phyloP scores from a whole-genome alignment of 345 rosid genomes.

The Lagerstroemia speciosa region DNA sequence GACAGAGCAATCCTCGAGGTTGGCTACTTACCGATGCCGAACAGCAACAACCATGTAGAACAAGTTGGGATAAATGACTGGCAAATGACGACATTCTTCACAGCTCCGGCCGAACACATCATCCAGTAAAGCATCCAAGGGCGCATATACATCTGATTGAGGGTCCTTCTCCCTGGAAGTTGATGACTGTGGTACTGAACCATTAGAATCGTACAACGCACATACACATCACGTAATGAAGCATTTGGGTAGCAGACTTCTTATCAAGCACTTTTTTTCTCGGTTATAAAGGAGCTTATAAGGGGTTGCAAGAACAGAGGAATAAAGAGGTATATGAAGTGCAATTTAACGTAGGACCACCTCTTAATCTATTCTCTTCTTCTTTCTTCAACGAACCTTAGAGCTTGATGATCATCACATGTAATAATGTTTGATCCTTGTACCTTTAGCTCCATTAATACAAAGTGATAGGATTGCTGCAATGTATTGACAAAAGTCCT shows the following conservation, averaged over 20 bases:
- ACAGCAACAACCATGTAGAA: neutral
- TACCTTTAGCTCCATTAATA: too few relatives aligned
- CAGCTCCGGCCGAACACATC: conserved; percentile 10
- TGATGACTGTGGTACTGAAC: neutral
- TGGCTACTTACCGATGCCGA: neutral
- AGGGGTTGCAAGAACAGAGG: too few relatives aligned
- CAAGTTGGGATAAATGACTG: conserved; percentile 13
- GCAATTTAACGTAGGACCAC: too few relatives aligned
- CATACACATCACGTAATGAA: neutral
- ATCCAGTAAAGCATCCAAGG: conserved; percentile 23
- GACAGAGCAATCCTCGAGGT: neutral
- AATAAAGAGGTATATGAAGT: too few relatives aligned
- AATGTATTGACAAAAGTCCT: too few relatives aligned
- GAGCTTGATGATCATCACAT: too few relatives aligned
- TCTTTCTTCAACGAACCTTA: too few relatives aligned
- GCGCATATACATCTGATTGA: conserved; percentile 35
- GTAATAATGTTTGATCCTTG: too few relatives aligned
- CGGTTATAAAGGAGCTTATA: too few relatives aligned
- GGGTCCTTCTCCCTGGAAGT: conserved; percentile 14
- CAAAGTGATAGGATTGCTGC: too few relatives aligned
- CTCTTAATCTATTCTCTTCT: too few relatives aligned
- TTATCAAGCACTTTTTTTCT: neutral
- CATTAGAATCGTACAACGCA: neutral
- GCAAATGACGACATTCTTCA: conserved; percentile 15
- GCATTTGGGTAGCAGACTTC: neutral